phyloP scores from a whole-genome alignment of 176 grass and related monocot genomes.

The Saccharum officinarum region DNA sequence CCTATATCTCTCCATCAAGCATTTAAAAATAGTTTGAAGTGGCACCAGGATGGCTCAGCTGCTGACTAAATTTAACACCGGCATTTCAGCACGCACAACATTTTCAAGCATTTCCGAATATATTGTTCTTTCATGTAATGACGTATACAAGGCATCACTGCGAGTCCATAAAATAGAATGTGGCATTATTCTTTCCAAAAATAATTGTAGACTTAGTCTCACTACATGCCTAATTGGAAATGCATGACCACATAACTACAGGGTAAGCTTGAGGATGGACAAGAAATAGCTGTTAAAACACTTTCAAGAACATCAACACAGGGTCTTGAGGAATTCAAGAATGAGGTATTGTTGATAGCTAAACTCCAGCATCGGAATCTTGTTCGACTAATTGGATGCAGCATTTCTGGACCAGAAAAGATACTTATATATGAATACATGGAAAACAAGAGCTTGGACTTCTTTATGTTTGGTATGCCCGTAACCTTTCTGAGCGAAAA shows the following conservation, averaged over 20 bases:
- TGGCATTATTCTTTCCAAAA: neutral
- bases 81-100: neutral
- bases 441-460: slow-evolving; percentile 75
- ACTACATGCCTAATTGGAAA: neutral
- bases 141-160: neutral
- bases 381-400: slow-evolving; percentile 65
- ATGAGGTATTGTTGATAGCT: slow-evolving; percentile 70
- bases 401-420: slow-evolving; percentile 62
- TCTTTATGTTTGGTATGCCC: slow-evolving; percentile 59
- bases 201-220: neutral
- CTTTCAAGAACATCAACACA: slow-evolving; percentile 65
- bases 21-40: neutral
- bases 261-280: slow-evolving; percentile 64
- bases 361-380: slow-evolving; percentile 81
- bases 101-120: neutral
- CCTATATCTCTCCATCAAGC: no score
- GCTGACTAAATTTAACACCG: neutral
- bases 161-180: neutral
- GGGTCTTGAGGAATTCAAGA: slow-evolving; percentile 72
- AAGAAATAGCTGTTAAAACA: slow-evolving; percentile 79
- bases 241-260: slow-evolving; percentile 18
- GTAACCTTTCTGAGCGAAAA: neutral
- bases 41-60: neutral
- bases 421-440: slow-evolving; percentile 79
- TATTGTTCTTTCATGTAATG: neutral